These are phyloP conservation scores for Cercospora citrullina DNA, from an alignment of 2,329 filamentous ascomycete species.

Conservation along the genomic window DNA sequence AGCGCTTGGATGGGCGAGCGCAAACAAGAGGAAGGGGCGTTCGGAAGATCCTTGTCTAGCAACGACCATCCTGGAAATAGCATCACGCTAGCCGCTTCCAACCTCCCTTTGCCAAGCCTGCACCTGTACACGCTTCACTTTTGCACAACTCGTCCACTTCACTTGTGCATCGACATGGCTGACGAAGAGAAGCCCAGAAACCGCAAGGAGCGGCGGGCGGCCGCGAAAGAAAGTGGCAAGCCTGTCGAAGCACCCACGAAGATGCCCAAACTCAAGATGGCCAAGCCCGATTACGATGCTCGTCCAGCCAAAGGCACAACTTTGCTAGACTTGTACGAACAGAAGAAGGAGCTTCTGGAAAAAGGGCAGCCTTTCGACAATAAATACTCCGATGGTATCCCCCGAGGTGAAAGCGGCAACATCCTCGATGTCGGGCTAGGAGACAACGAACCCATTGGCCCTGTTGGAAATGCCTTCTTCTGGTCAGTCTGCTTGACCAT, in stretches of 20 bases:
- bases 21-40: slow-evolving; percentile 12
- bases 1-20: neutral
- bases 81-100: neutral
- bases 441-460: slow-evolving; percentile 48
- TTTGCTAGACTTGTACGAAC: slow-evolving; percentile 69
- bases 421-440: slow-evolving; percentile 40
- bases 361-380: slow-evolving; percentile 55
- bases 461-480: slow-evolving; percentile 50
- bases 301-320: slow-evolving; percentile 61
- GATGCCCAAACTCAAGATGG: slow-evolving; percentile 61
- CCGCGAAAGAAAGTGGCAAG: slow-evolving; percentile 39
- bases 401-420: slow-evolving; percentile 38
- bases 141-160: slow-evolving; percentile 1
- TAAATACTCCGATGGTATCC: slow-evolving; percentile 38
- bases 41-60: slow-evolving; percentile 3
- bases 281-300: slow-evolving; percentile 65
- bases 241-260: slow-evolving; percentile 38
- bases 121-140: neutral
- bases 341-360: slow-evolving; percentile 52
- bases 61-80: slow-evolving; percentile 9
- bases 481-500: slow-evolving; percentile 62
- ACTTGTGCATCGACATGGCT: slow-evolving; percentile 10
- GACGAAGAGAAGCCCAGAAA: slow-evolving; percentile 39
- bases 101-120: neutral
- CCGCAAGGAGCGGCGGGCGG: slow-evolving; percentile 49